Evolutionary conservation across 2,329 filamentous ascomycete species (phyloP), one percentile per base, ranked within the genome.

Genomic region (Botrytis aclada): DNA sequence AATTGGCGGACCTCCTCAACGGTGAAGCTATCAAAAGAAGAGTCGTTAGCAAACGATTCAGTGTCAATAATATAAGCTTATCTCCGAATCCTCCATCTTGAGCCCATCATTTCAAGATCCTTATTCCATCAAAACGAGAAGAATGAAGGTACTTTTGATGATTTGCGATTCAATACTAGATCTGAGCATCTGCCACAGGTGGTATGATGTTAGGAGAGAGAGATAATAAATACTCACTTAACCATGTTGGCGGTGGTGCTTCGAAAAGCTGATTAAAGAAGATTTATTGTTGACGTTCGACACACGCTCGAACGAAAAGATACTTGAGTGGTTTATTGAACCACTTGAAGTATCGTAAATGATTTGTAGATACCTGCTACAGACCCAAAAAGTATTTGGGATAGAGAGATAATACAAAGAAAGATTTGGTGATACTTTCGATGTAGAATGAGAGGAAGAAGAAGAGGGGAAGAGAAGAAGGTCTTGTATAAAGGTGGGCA

Each of bases 201-300:
- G 25, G 16, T 29, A 54, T 71, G 25, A 32, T 37, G 47, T 25
- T 67, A 51, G 63, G 66, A 56, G 63, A 71, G 14, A 25, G 5
- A 18, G 14, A 18, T 18, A n/a, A 69, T 4, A 41, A 62, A 37
- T 72, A 95, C 95, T 92, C 92, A 98, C 95, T 98, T 98, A 85
- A 99, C 96, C 96, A 99, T 99, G 85, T 94, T 98, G 92, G 88
- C 94, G 93, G 94, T 93, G 84, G 89, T 92, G 84, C 83, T 83
- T 80, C 78, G 74, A 78, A 77, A 81, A 80, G 78, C 78, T 80
- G 78, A 79, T 80, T 80, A 79, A 78, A 77, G 73, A 75, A 37
- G 47, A 66, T 66, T 32, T 58, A 72, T 41, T 67, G 51, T 39
- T 54, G 47, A 66, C 61, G 70, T 71, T 71, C 70, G 73, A 74